Conservation (phyloP, 2,329 filamentous ascomycete genomes). For the Fonsecaea pedrosoi region DNA sequence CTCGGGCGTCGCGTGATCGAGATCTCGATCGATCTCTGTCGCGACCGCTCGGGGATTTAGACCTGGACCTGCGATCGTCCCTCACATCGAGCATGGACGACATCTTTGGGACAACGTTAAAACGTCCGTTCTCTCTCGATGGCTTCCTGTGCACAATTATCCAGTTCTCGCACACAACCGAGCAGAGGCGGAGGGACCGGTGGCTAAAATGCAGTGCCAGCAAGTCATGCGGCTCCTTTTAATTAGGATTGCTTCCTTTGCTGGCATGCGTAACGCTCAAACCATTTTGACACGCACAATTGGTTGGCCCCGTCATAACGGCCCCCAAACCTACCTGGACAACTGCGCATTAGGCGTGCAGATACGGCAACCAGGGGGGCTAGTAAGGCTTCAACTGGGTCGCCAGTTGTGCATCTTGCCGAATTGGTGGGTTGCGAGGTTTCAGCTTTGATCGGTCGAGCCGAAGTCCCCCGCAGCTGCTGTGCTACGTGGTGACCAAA, state of each 20-base stretch:
- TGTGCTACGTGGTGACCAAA: background rate
- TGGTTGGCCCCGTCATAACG: conserved; percentile 20
- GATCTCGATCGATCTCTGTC: conserved; percentile 49
- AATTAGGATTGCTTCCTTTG: conserved; percentile 17
- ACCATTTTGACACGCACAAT: conserved; percentile 22
- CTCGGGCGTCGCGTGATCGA: conserved; percentile 51
- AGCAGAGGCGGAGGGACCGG: conserved; percentile 11
- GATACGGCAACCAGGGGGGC: conserved; percentile 18
- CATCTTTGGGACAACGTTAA: conserved; percentile 18
- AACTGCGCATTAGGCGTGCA: conserved; percentile 31
- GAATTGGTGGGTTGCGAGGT: conserved; percentile 5
- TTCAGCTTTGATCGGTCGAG: conserved; percentile 4
- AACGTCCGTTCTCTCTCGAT: background rate
- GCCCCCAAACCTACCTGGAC: conserved; percentile 30
- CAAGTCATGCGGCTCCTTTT: conserved; percentile 20
- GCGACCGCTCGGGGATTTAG: conserved; percentile 52
- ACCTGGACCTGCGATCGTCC: conserved; percentile 48
- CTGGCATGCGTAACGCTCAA: conserved; percentile 8
- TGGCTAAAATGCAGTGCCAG: conserved; percentile 17
- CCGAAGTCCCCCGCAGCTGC: conserved; percentile 6
- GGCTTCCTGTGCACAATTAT: conserved; percentile 6
- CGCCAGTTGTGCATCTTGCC: conserved; percentile 3
- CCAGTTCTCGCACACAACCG: background rate
- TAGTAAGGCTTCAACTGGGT: conserved; percentile 11
- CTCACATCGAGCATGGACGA: conserved; percentile 37